Percentiles rank a stretch among this genome's conserved stretches.
Evolutionary conservation across 306 rosid genomes (phyloP).

Genomic region (Betula pendula): DNA sequence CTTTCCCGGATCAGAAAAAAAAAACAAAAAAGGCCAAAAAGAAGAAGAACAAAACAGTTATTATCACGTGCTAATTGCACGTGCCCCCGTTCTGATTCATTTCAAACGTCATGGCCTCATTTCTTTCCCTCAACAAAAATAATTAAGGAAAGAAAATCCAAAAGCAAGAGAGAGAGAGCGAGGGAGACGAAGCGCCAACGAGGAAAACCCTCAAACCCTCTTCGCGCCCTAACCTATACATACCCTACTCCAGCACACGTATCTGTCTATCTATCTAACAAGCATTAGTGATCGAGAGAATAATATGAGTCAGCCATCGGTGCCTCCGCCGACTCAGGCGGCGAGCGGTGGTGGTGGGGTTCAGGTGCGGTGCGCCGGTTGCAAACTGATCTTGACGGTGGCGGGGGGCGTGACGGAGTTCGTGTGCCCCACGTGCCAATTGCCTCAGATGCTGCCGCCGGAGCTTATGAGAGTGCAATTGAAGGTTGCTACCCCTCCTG

Average conservation of each 20-base stretch:
- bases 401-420: conserved; percentile 78
- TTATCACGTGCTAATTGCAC: not conserved
- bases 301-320: conserved; percentile 62
- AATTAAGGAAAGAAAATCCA: not conserved
- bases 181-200: conserved; percentile 35
- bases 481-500: conserved; percentile 29
- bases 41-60: not conserved
- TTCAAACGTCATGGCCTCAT: conserved; percentile 5
- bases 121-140: not conserved
- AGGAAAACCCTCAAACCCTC: conserved; percentile 26
- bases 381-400: conserved; percentile 73
- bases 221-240: conserved; percentile 22
- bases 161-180: not conserved
- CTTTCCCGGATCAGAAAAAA: no score
- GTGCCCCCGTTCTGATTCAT: not conserved
- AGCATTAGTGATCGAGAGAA: not conserved
- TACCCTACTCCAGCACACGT: not conserved
- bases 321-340: conserved; percentile 31
- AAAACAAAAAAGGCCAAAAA: no score
- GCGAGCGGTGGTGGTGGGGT: conserved; percentile 44
- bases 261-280: not conserved
- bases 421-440: conserved; percentile 74
- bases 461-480: conserved; percentile 76
- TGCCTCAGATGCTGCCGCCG: conserved; percentile 97
- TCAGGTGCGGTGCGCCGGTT: conserved; percentile 96